phyloP scores from a whole-genome alignment of 805 yeast genomes.

The Suhomyces faveliae region DNA sequence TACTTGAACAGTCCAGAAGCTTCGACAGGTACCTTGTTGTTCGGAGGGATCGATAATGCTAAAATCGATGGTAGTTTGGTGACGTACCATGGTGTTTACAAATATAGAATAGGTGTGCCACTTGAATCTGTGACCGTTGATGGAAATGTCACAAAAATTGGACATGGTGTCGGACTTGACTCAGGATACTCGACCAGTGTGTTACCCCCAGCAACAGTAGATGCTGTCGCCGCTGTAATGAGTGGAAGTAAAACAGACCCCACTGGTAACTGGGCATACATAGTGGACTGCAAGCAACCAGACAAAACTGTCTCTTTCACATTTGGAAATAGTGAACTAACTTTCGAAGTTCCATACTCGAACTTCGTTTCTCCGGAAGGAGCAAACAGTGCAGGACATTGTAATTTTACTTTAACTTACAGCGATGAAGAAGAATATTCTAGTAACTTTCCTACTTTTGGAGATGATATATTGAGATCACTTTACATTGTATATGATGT shows the following conservation, averaged over 20 bases:
- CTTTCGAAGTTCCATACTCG: conserved; percentile 7
- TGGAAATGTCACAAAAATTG: not conserved
- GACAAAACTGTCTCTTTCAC: not conserved
- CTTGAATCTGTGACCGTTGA: conserved; percentile 1
- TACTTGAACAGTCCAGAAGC: conserved; percentile 12
- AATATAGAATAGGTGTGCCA: conserved; percentile 1
- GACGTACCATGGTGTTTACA: not conserved
- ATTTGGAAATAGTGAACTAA: not conserved
- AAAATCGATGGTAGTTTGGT: conserved; percentile 9
- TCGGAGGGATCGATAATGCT: conserved; percentile 21
- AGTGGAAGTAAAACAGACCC: not conserved
- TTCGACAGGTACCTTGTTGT: conserved; percentile 15
- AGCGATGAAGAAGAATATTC: not conserved
- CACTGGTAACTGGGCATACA: not conserved
- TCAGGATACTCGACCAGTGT: not conserved
- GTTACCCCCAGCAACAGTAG: not conserved
- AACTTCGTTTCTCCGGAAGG: conserved; percentile 1
- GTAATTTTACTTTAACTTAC: not conserved
- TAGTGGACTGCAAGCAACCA: not conserved
- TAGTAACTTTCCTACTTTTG: conserved; percentile 29
- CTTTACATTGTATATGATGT: conserved; percentile 58
- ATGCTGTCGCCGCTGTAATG: not conserved
- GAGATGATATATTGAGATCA: conserved; percentile 50
- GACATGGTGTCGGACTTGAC: not conserved
- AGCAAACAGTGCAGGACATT: not conserved